Evolutionary conservation across 805 yeast genomes (phyloP), one percentile per base, ranked within the genome.

Genomic region (Pichia nakasei): DNA sequence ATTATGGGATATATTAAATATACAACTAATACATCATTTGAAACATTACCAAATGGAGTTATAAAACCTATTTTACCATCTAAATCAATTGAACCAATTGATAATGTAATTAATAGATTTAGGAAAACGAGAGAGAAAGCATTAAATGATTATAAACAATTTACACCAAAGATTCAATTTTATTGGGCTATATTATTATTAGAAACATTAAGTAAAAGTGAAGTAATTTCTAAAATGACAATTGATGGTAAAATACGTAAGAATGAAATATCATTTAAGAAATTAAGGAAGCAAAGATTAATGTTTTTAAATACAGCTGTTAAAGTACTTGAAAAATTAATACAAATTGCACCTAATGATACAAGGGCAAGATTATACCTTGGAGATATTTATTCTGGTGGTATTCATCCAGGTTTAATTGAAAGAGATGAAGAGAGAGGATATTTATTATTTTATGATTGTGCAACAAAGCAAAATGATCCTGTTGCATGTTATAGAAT

Each of bases 401-500:
- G 65, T 32, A 59, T 61, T 18, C 76, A 75, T 50, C 72, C 73
- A 5, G 76, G 76, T 3, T 52, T 66, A 22, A 52, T 71, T 17
- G 76, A 72, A 17, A 66, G 69, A 45, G 80, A 82, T 61, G 78
- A 76, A 52, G 68, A 59, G 35, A 73, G 73, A 52, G 88, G 89
- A 3, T 78, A 75, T 52, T 77, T 75, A 47, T 65, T 70, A 40
- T 84, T 82, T 58, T 52, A 61, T 26, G 75, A 72, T 46, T 82
- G 87, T 1, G 82, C 86, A 6, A 46, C 48, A 9, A 65, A 66
- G 38, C 69, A 69, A 35, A 71, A 74, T 19, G 80, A 80, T 53
- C 68, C 78, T 0, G 74, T 74, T 43, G 82, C 85, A 9, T 70
- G 80, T 46, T 84, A 80, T 62, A 64, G 91, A 39, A 72, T 79